Evolutionary conservation across 352 stramenopile species (phyloP).

Genomic region (Pythium monospermum): DNA sequence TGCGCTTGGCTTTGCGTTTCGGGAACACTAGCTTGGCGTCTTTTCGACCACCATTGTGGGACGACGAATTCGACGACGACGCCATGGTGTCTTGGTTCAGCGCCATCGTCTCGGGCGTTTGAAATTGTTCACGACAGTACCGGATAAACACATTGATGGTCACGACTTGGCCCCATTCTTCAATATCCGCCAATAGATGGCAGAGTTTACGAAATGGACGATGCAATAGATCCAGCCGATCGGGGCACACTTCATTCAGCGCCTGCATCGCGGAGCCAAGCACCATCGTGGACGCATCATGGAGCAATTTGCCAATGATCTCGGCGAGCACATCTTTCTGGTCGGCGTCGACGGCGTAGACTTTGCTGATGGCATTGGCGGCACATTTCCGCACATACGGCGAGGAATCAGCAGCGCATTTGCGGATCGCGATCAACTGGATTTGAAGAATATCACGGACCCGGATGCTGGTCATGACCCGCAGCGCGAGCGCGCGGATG

Average conservation of each 20-base stretch:
- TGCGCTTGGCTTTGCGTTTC: conserved; percentile 78
- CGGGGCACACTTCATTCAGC: conserved; percentile 95
- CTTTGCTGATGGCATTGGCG: conserved; percentile 94
- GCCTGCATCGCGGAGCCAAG: conserved; percentile 93
- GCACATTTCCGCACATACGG: conserved; percentile 98
- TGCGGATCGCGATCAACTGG: conserved; percentile 95
- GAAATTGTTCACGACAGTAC: conserved; percentile 97
- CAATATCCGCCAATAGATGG: conserved; percentile 96
- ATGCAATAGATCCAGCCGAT: conserved; percentile 94
- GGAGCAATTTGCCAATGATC: conserved; percentile 92
- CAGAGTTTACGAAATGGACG: conserved; percentile 95
- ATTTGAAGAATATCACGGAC: conserved; percentile 99
- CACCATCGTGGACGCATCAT: conserved; percentile 96
- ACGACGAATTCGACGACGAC: too few species aligned
- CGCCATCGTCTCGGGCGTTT: conserved; percentile 62
- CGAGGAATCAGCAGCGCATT: conserved; percentile 88
- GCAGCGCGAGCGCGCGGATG: conserved; percentile 90
- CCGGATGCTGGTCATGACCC: conserved; percentile 97
- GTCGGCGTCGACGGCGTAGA: conserved; percentile 86
- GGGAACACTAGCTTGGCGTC: conserved; percentile 55
- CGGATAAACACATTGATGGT: conserved; percentile 90
- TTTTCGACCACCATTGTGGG: too few species aligned
- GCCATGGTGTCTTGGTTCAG: conserved; percentile 24
- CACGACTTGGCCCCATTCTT: conserved; percentile 99
- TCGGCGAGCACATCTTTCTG: conserved; percentile 90